Conservation (phyloP, 2,329 filamentous ascomycete species). For the Colletotrichum trifolii region DNA sequence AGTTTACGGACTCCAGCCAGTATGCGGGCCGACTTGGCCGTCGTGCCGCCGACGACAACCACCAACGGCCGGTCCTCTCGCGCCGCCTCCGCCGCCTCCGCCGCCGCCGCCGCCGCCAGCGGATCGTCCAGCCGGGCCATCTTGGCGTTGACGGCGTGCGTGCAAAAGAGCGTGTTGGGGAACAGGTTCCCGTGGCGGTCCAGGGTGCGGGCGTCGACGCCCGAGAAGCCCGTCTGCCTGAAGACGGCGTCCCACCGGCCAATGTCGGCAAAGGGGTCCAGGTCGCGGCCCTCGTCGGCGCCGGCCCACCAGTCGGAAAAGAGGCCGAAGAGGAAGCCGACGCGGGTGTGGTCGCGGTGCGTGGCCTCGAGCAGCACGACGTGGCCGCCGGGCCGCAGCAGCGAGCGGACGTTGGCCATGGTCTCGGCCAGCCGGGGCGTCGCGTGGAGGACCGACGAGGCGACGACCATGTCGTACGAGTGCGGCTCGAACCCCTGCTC, state of each 20-base stretch:
- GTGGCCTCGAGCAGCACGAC: not conserved
- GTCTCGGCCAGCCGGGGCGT: slow-evolving; percentile 42
- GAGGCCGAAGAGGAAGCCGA: not conserved
- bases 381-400: slow-evolving; percentile 45
- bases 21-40: no score
- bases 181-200: slow-evolving; percentile 17
- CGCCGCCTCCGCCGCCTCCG: no score
- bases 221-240: not conserved
- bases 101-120: not conserved
- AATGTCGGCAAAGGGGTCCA: not conserved
- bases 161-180: slow-evolving; percentile 16
- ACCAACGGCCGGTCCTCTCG: not conserved
- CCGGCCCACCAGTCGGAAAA: not conserved
- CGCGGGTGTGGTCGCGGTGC: not conserved
- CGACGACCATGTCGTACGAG: slow-evolving; percentile 52
- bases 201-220: not conserved
- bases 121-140: slow-evolving; percentile 1
- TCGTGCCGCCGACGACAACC: slow-evolving; percentile 10
- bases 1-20: no score
- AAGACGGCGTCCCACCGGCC: not conserved
- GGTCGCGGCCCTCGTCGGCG: not conserved
- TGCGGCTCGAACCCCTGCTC: slow-evolving; percentile 46
- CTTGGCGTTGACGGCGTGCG: slow-evolving; percentile 2
- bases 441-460: slow-evolving; percentile 51
- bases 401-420: slow-evolving; percentile 37